Conservation (phyloP, 1,284 basidiomycete genomes). For the Wolfiporia cocos region DNA sequence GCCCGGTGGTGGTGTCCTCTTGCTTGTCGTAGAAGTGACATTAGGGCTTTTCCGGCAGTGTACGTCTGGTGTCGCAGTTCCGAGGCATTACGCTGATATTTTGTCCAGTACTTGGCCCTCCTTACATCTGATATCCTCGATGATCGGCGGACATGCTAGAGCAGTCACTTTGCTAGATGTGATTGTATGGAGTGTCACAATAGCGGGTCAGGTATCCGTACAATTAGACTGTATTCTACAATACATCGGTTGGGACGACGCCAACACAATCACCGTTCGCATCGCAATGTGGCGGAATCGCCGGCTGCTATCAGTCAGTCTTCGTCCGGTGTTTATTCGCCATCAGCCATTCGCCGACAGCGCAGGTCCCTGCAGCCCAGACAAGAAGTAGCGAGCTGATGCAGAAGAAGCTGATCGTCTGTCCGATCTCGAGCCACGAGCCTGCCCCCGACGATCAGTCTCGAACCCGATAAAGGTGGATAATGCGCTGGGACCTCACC, state of each 20-base stretch:
- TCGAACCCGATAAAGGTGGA: background rate
- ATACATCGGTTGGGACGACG: no score
- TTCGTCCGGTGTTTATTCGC: slow-evolving; percentile 4
- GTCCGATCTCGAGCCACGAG: slow-evolving; percentile 88
- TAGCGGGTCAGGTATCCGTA: no score
- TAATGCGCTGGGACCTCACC: slow-evolving; percentile 39
- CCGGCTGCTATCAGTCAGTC: no score
- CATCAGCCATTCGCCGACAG: slow-evolving; percentile 64
- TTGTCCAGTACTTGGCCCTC: slow-evolving; percentile 15
- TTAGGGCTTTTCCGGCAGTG: slow-evolving; percentile 69
- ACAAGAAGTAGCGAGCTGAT: slow-evolving; percentile 77
- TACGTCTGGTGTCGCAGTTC: no score
- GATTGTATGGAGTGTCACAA: no score
- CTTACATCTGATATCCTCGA: slow-evolving; percentile 14
- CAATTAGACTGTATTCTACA: no score
- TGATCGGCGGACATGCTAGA: no score
- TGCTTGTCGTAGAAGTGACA: slow-evolving; percentile 88
- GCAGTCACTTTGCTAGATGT: no score
- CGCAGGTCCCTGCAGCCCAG: slow-evolving; percentile 75
- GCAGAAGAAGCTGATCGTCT: slow-evolving; percentile 85
- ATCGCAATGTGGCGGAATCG: no score
- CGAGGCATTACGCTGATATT: no score
- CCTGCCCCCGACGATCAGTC: slow-evolving; percentile 29
- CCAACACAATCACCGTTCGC: no score
- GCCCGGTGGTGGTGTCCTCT: slow-evolving; percentile 91